Percentiles rank a stretch among this genome's conserved stretches.
Conservation (phyloP, 805 yeast genomes). For the Suhomyces xylopsoci region DNA sequence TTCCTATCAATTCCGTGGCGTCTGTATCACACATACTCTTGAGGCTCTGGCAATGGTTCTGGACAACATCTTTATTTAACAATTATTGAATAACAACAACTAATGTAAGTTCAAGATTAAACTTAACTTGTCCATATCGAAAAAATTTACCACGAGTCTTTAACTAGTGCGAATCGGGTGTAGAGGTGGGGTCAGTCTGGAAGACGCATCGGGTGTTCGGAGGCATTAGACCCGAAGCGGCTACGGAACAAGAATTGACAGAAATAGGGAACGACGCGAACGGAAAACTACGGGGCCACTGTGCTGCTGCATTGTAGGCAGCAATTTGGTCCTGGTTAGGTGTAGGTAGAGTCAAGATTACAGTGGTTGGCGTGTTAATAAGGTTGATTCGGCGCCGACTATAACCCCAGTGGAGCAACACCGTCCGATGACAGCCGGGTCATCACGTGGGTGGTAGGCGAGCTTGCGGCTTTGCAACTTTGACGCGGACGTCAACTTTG, state of each 20-base stretch:
- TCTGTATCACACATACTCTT: constrained; percentile 34
- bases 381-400: background rate
- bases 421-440: background rate
- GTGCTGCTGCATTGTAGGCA: background rate
- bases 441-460: background rate
- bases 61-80: constrained; percentile 32
- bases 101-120: background rate
- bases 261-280: background rate
- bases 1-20: background rate
- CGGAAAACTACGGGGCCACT: background rate
- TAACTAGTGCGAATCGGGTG: constrained; percentile 2
- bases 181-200: background rate
- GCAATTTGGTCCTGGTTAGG: background rate
- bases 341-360: background rate
- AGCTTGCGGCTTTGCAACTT: background rate
- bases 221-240: background rate
- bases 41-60: constrained; percentile 42
- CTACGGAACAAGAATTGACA: background rate
- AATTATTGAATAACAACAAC: background rate
- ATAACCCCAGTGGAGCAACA: background rate
- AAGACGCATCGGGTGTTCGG: background rate
- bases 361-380: background rate
- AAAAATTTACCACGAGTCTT: constrained; percentile 6
- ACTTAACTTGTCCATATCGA: constrained; percentile 1
- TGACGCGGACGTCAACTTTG: background rate